A percentile compares a stretch with the other conserved stretches of the same genome.
phyloP scores from a whole-genome alignment of 345 rosid genomes.

The Eucalyptus erythrocorys region DNA sequence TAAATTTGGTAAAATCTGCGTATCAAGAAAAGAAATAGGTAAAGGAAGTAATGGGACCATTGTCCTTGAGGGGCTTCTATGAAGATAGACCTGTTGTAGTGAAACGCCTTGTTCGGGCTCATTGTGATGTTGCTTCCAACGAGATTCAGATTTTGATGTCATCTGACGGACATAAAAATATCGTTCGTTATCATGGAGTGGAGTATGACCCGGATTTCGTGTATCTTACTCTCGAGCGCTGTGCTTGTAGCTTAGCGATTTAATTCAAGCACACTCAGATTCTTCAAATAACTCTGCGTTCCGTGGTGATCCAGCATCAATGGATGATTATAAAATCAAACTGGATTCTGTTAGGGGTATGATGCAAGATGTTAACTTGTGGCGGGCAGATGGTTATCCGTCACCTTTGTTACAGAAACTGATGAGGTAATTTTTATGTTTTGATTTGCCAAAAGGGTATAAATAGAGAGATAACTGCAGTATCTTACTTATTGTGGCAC shows the following conservation, averaged over 20 bases:
- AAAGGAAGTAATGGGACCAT: constrained; percentile 93
- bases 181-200: constrained; percentile 87
- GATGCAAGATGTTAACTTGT: constrained; percentile 30
- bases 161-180: constrained; percentile 73
- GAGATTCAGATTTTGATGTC: constrained; percentile 88
- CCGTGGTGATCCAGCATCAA: constrained; percentile 11
- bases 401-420: constrained; percentile 49
- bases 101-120: constrained; percentile 81
- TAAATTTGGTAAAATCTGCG: constrained; percentile 60
- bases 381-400: constrained; percentile 67
- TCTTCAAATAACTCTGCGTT: constrained; percentile 5
- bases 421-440: constrained; percentile 50
- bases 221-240: constrained; percentile 86
- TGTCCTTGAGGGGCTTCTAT: constrained; percentile 74
- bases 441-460: background rate
- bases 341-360: constrained; percentile 25
- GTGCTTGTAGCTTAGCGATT: constrained; percentile 64
- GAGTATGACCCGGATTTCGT: constrained; percentile 80
- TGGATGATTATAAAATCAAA: constrained; percentile 21
- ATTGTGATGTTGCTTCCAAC: constrained; percentile 59
- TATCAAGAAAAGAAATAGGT: constrained; percentile 66
- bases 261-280: constrained; percentile 39
- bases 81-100: constrained; percentile 88
- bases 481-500: background rate
- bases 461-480: background rate